Percentiles rank a stretch among this genome's conserved stretches.
Conservation (phyloP, 2,329 filamentous ascomycete genomes). For the Paecilomyces formosus region DNA sequence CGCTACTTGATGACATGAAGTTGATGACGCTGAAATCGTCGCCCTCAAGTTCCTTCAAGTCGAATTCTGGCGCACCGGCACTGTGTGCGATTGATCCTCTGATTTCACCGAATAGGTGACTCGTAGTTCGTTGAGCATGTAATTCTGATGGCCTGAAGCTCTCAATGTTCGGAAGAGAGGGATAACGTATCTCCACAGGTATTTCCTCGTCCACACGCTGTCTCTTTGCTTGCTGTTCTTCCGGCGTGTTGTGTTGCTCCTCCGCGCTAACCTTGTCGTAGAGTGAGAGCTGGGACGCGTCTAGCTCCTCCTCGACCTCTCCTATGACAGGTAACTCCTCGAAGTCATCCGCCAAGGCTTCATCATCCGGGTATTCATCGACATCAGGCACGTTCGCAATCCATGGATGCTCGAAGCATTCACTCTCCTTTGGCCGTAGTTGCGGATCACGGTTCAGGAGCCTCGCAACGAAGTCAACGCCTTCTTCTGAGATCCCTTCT, state of each 20-base stretch:
- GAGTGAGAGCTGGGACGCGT: constrained; percentile 59
- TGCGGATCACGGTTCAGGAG: constrained; percentile 79
- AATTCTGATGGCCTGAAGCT: constrained; percentile 24
- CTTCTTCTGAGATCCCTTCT: constrained; percentile 54
- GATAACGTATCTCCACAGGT: constrained; percentile 30
- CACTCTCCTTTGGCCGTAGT: constrained; percentile 62
- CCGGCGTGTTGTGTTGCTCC: constrained; percentile 25
- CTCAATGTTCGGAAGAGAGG: constrained; percentile 33
- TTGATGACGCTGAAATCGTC: constrained; percentile 28
- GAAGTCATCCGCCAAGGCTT: constrained; percentile 45
- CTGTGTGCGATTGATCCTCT: constrained; percentile 47
- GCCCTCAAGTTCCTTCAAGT: constrained; percentile 19
- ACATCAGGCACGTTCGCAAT: constrained; percentile 49
- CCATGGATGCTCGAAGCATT: constrained; percentile 70
- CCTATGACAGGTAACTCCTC: constrained; percentile 27
- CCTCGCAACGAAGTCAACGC: constrained; percentile 65
- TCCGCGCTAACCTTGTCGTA: constrained; percentile 37
- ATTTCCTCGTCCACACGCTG: constrained; percentile 22
- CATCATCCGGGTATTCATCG: constrained; percentile 58
- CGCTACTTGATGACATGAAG: constrained; percentile 32
- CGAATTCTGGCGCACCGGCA: constrained; percentile 40
- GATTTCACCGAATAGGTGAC: constrained; percentile 56
- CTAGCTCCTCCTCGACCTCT: constrained; percentile 35
- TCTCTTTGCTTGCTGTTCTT: constrained; percentile 29
- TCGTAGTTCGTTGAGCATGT: constrained; percentile 14